Evolutionary conservation across 768 basidiomycete species (phyloP).

Genomic region (Termitomyces sp.): DNA sequence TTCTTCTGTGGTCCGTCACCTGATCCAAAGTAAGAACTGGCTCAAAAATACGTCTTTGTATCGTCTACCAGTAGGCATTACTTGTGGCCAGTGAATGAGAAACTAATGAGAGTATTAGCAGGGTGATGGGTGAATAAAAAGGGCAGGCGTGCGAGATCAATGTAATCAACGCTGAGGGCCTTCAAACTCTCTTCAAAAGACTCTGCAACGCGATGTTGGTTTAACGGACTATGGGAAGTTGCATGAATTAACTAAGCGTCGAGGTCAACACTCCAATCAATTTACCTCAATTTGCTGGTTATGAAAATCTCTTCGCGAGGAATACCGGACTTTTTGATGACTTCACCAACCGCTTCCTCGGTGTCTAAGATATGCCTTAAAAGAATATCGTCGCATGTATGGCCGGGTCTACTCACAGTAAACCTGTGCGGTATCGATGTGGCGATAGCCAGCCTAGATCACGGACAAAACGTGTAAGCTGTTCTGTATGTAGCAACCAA

Average conservation of each 20-base stretch:
- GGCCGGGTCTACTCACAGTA: conserved; percentile 21
- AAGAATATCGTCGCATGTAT: background rate
- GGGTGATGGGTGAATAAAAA: background rate
- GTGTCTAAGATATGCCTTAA: conserved; percentile 21
- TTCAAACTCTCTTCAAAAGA: conserved; percentile 39
- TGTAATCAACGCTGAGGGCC: conserved; percentile 38
- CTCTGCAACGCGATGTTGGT: conserved; percentile 32
- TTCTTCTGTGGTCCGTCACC: conserved; percentile 11
- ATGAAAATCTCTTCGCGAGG: conserved; percentile 46
- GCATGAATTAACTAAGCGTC: background rate
- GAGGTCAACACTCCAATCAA: background rate
- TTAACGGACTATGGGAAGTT: conserved; percentile 2
- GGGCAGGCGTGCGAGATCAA: conserved; percentile 36
- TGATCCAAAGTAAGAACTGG: background rate
- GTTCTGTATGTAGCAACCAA: background rate
- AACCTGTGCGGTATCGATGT: conserved; percentile 35
- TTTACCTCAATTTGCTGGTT: conserved; percentile 45
- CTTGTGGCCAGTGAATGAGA: conserved; percentile 50
- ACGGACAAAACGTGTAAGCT: background rate
- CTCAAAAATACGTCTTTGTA: background rate
- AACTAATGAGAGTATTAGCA: conserved; percentile 26
- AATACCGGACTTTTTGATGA: conserved; percentile 43
- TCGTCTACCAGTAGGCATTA: conserved; percentile 26
- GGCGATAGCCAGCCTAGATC: conserved; percentile 34
- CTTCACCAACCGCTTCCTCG: conserved; percentile 38